phyloP scores from a whole-genome alignment of 176 grass and related monocot genomes.

The Musa itinerans region DNA sequence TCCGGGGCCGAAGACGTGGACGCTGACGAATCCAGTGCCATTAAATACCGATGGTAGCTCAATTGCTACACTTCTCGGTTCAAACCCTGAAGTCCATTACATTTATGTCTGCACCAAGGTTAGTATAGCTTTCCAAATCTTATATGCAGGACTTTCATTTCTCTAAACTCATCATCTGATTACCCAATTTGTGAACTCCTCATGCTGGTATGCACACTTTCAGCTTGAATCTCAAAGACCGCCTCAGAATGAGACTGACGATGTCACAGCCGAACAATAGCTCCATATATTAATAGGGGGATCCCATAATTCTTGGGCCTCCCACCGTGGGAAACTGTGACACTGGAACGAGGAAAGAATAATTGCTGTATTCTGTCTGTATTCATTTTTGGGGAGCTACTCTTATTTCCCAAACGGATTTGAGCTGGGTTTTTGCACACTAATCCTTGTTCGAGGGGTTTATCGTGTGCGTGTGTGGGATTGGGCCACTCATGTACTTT shows the following conservation, averaged over 20 bases:
- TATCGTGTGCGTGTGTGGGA: not conserved
- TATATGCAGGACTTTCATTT: not conserved
- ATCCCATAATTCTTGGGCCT: not conserved
- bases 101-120: constrained; percentile 96
- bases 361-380: not conserved
- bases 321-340: not conserved
- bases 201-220: not conserved
- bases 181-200: not conserved
- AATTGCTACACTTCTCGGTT: constrained; percentile 41
- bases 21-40: constrained; percentile 64
- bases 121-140: not conserved
- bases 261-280: not conserved
- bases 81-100: constrained; percentile 88
- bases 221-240: not conserved
- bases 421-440: not conserved
- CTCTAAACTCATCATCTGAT: not conserved
- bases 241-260: not conserved
- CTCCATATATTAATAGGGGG: not conserved
- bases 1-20: constrained; percentile 43
- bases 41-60: constrained; percentile 47
- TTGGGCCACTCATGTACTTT: too few species aligned
- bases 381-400: not conserved
- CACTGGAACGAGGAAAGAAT: not conserved
- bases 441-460: not conserved
- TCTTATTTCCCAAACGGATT: not conserved